A percentile compares a stretch with the other conserved stretches of the same genome.
These are phyloP conservation scores for Saprolegnia diclina DNA, from an alignment of 352 stramenopile genomes.

Conservation along the genomic window DNA sequence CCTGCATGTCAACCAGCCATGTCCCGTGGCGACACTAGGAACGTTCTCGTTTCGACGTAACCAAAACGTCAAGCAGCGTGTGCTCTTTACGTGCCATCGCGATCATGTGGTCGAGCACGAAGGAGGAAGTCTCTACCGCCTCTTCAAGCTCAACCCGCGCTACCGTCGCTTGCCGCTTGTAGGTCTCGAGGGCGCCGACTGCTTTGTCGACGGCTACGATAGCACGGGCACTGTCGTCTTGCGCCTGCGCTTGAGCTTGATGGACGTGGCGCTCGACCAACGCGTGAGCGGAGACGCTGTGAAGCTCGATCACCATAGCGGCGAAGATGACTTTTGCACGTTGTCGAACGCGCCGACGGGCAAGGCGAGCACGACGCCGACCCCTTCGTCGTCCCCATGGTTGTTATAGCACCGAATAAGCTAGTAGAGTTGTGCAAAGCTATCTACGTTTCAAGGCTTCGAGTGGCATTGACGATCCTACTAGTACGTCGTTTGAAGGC, in stretches of 20 bases:
- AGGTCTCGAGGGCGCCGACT: not conserved
- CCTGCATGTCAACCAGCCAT: not conserved
- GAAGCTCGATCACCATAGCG: too few relatives aligned
- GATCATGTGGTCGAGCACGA: not conserved
- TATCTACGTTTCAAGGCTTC: too few relatives aligned
- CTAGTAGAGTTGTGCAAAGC: too few relatives aligned
- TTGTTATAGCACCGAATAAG: too few relatives aligned
- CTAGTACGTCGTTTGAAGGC: too few relatives aligned
- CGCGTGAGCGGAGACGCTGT: too few relatives aligned
- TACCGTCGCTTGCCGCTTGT: not conserved
- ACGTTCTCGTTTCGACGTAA: not conserved
- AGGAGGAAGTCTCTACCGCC: not conserved
- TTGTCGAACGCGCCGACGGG: too few relatives aligned
- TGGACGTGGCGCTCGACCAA: too few relatives aligned
- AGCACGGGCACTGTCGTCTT: not conserved
- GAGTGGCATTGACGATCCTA: too few relatives aligned
- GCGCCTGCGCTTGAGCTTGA: not conserved
- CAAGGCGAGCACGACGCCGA: too few relatives aligned
- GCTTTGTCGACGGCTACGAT: not conserved
- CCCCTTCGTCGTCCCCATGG: too few relatives aligned
- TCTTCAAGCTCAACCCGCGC: not conserved
- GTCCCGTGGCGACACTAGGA: not conserved
- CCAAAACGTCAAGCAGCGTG: not conserved
- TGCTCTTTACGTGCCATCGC: not conserved
- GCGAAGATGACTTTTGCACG: too few relatives aligned